Base-by-base conservation (phyloP, 805 yeast genomes). In the Candida ulmi region DNA sequence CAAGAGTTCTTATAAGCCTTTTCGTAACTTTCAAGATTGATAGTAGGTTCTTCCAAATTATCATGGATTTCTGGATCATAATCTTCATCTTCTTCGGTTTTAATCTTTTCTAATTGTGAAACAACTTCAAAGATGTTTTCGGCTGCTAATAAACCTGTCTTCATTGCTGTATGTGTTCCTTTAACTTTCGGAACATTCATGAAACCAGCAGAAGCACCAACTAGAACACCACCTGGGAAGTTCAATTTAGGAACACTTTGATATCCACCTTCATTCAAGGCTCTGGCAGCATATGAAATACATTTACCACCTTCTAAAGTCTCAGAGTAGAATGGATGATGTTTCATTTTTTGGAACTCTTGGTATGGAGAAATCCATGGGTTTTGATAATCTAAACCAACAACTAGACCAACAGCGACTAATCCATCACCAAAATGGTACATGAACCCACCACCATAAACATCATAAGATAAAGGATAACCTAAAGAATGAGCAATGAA, bases 91-190 rank as follows among this genome's bases (percentile, higher is more conserved):
- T 67, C 70, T 19, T 65, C 61, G n/a, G 65, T 66, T 35, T 62
- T 63, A 19, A 65, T 53, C 39, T 64, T 65, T 30, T 62, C 62
- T 36, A 74, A 62, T 16, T 65, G 61, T 2, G 75, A 68, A 37
- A 83, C 63, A 8, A 66, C 72, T 35, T 70, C 67, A 53, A 69
- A 88, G 31, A 88, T 83, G 17, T 74, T 59, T 54, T 93, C 97
- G 2, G 98, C 99, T 2, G 99, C 99, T 23, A 93, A 62, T 74
- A 93, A 81, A 25, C 98, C 99, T 9, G 93, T 74, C 62, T 93
- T 93, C 79, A 93, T 87, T 1, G 99, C 98, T 1, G 96, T 91
- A 61, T 93, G 99, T 0, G 97, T 82, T 13, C 99, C 99, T 65
- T 93, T 93, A 55, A 93, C 86, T 62, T 91, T 93, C 38, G 99